phyloP scores from a whole-genome alignment of 2,329 filamentous ascomycete species.

The Raffaelea ambrosiae region DNA sequence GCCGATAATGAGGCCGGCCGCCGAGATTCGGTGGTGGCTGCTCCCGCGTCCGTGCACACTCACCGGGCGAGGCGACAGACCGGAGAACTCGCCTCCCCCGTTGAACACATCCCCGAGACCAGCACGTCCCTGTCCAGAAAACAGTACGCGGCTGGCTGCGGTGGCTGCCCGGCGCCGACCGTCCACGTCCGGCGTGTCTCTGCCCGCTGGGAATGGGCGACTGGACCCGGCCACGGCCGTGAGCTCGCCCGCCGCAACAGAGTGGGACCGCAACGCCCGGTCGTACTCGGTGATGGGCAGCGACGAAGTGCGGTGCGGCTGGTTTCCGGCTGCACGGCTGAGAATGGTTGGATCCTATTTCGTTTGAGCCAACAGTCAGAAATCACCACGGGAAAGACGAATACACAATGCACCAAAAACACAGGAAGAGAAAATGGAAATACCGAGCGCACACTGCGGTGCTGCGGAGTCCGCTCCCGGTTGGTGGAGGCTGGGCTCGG shows the following conservation, averaged over 20 bases:
- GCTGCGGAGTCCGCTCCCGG: constrained; percentile 24
- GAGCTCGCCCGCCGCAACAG: constrained; percentile 47
- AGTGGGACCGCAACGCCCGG: constrained; percentile 52
- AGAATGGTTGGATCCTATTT: constrained; percentile 30
- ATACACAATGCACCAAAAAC: not conserved
- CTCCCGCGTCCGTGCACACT: constrained; percentile 47
- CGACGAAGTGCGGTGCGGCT: constrained; percentile 48
- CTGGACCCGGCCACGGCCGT: constrained; percentile 44
- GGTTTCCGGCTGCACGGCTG: constrained; percentile 21
- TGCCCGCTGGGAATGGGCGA: constrained; percentile 40
- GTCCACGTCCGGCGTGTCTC: constrained; percentile 11
- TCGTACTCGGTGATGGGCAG: constrained; percentile 53
- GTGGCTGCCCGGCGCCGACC: constrained; percentile 28
- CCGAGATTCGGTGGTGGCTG: constrained; percentile 22
- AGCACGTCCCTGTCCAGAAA: constrained; percentile 21
- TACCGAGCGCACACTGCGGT: constrained; percentile 35
- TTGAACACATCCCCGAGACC: constrained; percentile 20
- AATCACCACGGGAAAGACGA: too few relatives aligned
- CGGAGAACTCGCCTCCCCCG: constrained; percentile 34
- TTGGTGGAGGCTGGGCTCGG: constrained; percentile 14
- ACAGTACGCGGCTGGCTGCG: constrained; percentile 29
- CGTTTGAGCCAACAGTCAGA: too few relatives aligned
- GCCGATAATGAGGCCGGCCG: not conserved
- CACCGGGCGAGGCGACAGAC: constrained; percentile 53
- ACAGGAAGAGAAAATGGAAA: not conserved